phyloP scores from a whole-genome alignment of 805 yeast genomes.

The Yarrowia sp. region DNA sequence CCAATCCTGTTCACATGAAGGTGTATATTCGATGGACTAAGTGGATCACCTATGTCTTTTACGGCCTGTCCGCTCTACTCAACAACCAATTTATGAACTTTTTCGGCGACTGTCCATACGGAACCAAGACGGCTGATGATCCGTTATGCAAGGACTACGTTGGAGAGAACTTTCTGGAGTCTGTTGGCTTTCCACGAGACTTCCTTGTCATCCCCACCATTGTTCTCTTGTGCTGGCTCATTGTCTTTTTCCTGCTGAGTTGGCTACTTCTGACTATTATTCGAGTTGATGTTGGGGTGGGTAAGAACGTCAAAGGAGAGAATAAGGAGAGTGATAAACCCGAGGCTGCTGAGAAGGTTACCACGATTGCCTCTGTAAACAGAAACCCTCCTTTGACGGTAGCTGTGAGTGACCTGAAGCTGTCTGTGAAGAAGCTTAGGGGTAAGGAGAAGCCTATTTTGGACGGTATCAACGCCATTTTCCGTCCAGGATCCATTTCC shows the following conservation, averaged over 20 bases:
- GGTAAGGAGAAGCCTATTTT: slow-evolving; percentile 41
- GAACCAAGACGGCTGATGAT: slow-evolving; percentile 30
- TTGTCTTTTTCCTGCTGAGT: slow-evolving; percentile 52
- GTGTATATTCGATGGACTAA: slow-evolving; percentile 85
- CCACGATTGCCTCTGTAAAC: slow-evolving; percentile 31
- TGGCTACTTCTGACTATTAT: slow-evolving; percentile 47
- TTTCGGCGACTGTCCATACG: slow-evolving; percentile 54
- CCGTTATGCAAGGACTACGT: slow-evolving; percentile 49
- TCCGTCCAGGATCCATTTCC: slow-evolving; percentile 55
- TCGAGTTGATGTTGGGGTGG: slow-evolving; percentile 53
- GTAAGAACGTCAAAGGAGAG: slow-evolving; percentile 34
- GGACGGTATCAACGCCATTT: slow-evolving; percentile 48
- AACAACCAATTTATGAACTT: slow-evolving; percentile 65
- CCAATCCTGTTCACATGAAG: slow-evolving; percentile 68
- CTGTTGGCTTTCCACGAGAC: slow-evolving; percentile 57
- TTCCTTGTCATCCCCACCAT: slow-evolving; percentile 69
- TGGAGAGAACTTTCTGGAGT: slow-evolving; percentile 52
- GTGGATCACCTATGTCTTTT: slow-evolving; percentile 74
- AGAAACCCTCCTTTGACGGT: slow-evolving; percentile 1
- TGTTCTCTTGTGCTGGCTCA: slow-evolving; percentile 54
- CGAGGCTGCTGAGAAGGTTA: background rate
- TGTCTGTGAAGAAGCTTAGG: slow-evolving; percentile 29
- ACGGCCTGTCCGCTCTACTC: slow-evolving; percentile 64
- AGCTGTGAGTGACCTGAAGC: slow-evolving; percentile 1
- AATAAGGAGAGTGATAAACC: background rate